phyloP scores from a whole-genome alignment of 495 filamentous ascomycete species.

The Neurospora intermedia region DNA sequence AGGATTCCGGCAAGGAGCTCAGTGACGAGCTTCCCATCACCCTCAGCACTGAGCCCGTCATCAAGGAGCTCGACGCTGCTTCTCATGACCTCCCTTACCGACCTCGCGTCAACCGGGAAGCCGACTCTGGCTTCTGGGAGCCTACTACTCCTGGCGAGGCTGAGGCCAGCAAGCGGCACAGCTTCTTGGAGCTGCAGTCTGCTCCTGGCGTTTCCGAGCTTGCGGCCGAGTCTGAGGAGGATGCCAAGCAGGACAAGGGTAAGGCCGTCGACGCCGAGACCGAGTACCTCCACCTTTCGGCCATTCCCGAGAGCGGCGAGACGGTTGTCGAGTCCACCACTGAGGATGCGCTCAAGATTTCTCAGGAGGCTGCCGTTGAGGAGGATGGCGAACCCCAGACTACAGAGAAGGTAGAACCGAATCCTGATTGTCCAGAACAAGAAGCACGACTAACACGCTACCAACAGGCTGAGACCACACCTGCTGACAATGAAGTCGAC shows the following conservation, averaged over 20 bases:
- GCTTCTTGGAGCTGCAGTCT: neutral
- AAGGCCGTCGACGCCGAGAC: neutral
- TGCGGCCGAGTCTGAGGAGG: constrained; percentile 4
- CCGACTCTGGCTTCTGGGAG: constrained; percentile 27
- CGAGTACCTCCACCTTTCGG: neutral
- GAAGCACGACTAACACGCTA: constrained; percentile 1
- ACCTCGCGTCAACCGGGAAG: constrained; percentile 11
- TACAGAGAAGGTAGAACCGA: constrained; percentile 20
- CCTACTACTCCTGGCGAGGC: constrained; percentile 7
- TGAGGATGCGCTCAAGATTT: constrained; percentile 4
- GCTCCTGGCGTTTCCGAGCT: constrained; percentile 13
- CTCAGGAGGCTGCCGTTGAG: constrained; percentile 3
- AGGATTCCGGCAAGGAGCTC: constrained; percentile 21
- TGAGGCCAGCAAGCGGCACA: constrained; percentile 8
- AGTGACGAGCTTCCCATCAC: constrained; percentile 7
- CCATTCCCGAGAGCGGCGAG: constrained; percentile 3
- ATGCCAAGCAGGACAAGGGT: constrained; percentile 1
- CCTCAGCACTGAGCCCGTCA: constrained; percentile 10
- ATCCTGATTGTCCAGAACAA: constrained; percentile 1
- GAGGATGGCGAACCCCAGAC: neutral
- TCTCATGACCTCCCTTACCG: constrained; percentile 7
- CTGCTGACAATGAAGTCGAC: neutral
- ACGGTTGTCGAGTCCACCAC: neutral
- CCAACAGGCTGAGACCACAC: constrained; percentile 2
- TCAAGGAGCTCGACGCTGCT: constrained; percentile 5